Percentiles rank a stretch among this genome's conserved stretches.
These are phyloP conservation scores for Sorghum bicolor DNA, from an alignment of 176 grass and related monocot species.

Conservation along the genomic window Sorghum_bicolor_NCBIv3 NC_012876.2:58664001-58664500, in stretches of 20 bases:
- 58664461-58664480: background rate
- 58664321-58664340: background rate
- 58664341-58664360: constrained; percentile 13
- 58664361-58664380: background rate
- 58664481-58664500: constrained; percentile 8
- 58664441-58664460: background rate
- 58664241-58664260: background rate
- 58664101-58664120: constrained; percentile 7
- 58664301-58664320: constrained; percentile 29
- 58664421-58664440: background rate
- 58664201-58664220: constrained; percentile 8
- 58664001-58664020: too few relatives aligned
- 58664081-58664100: background rate
- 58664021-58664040: too few relatives aligned
- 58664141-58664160: background rate
- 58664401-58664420: background rate
- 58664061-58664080: background rate
- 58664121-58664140: constrained; percentile 41
- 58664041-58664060: too few relatives aligned
- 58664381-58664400: background rate
- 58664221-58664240: constrained; percentile 1
- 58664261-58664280: background rate
- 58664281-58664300: background rate
- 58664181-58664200: constrained; percentile 4
- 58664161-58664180: constrained; percentile 51